A percentile compares a stretch with the other conserved stretches of the same genome.
These are phyloP conservation scores for Paecilomyces variotii DNA, from an alignment of 2,329 filamentous ascomycete species.

Conservation along the genomic window DNA sequence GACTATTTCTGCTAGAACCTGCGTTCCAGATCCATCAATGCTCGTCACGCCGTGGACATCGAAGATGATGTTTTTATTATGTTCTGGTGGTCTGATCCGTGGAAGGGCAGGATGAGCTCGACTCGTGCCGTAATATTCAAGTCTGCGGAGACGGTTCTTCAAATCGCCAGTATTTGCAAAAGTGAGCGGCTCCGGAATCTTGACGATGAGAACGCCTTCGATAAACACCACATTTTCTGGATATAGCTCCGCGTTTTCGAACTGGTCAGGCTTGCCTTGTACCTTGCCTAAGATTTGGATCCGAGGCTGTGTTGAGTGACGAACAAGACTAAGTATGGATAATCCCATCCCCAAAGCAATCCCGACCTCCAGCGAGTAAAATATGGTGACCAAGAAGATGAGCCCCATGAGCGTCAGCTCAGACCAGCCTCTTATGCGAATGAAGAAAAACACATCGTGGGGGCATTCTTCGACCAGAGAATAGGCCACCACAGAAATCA, in stretches of 20 bases:
- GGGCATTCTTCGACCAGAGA: constrained; percentile 93
- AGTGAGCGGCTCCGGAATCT: constrained; percentile 92
- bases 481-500: constrained; percentile 93
- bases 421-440: constrained; percentile 73
- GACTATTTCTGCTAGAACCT: constrained; percentile 88
- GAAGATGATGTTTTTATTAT: constrained; percentile 89
- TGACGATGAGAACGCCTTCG: constrained; percentile 88
- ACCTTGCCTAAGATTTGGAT: constrained; percentile 94
- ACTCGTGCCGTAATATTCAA: constrained; percentile 86
- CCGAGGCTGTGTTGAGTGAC: constrained; percentile 80
- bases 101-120: constrained; percentile 81
- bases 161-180: constrained; percentile 95
- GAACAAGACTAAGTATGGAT: constrained; percentile 80
- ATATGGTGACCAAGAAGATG: constrained; percentile 86
- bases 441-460: constrained; percentile 84
- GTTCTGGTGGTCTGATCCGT: constrained; percentile 64
- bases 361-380: constrained; percentile 87
- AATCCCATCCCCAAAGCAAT: constrained; percentile 92
- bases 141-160: constrained; percentile 69
- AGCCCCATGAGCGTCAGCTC: constrained; percentile 81
- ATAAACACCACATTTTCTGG: constrained; percentile 74
- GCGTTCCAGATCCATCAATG: constrained; percentile 85
- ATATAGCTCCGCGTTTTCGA: constrained; percentile 74
- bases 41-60: constrained; percentile 96
- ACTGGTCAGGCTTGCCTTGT: constrained; percentile 65